A percentile compares a stretch with the other conserved stretches of the same genome.
Conservation (phyloP, 1,284 basidiomycete species). For the Cryptococcus sp. region DNA sequence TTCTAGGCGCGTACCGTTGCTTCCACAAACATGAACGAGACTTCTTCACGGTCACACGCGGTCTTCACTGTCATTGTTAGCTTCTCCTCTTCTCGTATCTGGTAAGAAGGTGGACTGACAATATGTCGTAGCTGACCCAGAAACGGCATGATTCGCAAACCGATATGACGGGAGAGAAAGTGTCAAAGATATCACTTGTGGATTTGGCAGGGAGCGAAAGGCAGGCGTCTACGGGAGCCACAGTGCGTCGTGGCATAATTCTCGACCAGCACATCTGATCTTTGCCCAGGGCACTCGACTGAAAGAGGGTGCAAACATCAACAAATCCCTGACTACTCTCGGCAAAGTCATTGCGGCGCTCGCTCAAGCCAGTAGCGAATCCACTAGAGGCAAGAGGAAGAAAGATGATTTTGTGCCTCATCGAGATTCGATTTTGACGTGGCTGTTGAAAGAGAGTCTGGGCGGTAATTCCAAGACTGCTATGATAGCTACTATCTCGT, state of each 20-base stretch:
- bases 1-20: slow-evolving; percentile 82
- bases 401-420: slow-evolving; percentile 93
- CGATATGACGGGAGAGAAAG: slow-evolving; percentile 90
- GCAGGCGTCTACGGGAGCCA: slow-evolving; percentile 95
- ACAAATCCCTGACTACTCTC: slow-evolving; percentile 94
- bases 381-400: slow-evolving; percentile 69
- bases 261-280: slow-evolving; percentile 8
- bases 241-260: slow-evolving; percentile 46
- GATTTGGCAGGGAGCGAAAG: slow-evolving; percentile 97
- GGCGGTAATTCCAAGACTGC: slow-evolving; percentile 83
- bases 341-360: slow-evolving; percentile 95
- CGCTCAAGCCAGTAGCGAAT: slow-evolving; percentile 69
- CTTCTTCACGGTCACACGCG: slow-evolving; percentile 95
- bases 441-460: slow-evolving; percentile 95
- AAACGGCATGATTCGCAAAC: slow-evolving; percentile 79
- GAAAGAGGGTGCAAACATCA: slow-evolving; percentile 97
- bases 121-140: slow-evolving; percentile 67
- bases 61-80: slow-evolving; percentile 84
- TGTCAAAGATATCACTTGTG: slow-evolving; percentile 90
- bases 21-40: slow-evolving; percentile 99
- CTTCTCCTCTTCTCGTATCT: not conserved
- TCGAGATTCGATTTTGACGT: slow-evolving; percentile 93
- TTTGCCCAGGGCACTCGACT: slow-evolving; percentile 68
- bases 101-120: slow-evolving; percentile 7
- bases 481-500: slow-evolving; percentile 96